A percentile compares a stretch with the other conserved stretches of the same genome.
These are phyloP conservation scores for Penicillium bovifimosum DNA, from an alignment of 495 filamentous ascomycete species.

Conservation along the genomic window DNA sequence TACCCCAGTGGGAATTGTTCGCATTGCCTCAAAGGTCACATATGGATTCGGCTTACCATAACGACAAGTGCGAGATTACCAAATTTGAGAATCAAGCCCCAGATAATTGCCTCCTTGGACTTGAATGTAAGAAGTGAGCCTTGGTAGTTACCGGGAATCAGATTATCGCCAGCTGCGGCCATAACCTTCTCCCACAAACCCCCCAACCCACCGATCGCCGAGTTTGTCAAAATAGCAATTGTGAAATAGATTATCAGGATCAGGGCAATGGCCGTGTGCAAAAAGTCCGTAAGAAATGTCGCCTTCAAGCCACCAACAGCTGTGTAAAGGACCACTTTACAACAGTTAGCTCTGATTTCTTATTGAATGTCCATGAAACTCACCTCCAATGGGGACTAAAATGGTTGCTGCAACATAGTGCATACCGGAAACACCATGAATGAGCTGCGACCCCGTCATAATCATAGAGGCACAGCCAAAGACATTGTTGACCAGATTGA, in stretches of 20 bases:
- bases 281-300: conserved; percentile 37
- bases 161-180: conserved; percentile 29
- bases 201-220: conserved; percentile 26
- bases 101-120: conserved; percentile 47
- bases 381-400: conserved; percentile 42
- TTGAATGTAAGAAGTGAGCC: conserved; percentile 48
- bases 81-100: conserved; percentile 43
- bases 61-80: conserved; percentile 47
- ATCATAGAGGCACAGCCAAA: conserved; percentile 43
- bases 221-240: conserved; percentile 28
- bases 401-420: conserved; percentile 39
- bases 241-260: conserved; percentile 40
- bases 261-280: conserved; percentile 35
- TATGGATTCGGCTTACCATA: conserved; percentile 31
- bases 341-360: neutral
- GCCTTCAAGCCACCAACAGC: conserved; percentile 39
- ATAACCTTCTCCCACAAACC: conserved; percentile 37
- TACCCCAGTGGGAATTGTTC: neutral
- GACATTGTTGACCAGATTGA: conserved; percentile 50
- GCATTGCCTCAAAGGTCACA: no score
- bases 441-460: conserved; percentile 31
- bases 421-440: conserved; percentile 37
- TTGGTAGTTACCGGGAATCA: conserved; percentile 41
- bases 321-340: conserved; percentile 34
- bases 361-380: neutral